Conservation (phyloP, 345 rosid species). For the Mallotus nudiflorus region DNA sequence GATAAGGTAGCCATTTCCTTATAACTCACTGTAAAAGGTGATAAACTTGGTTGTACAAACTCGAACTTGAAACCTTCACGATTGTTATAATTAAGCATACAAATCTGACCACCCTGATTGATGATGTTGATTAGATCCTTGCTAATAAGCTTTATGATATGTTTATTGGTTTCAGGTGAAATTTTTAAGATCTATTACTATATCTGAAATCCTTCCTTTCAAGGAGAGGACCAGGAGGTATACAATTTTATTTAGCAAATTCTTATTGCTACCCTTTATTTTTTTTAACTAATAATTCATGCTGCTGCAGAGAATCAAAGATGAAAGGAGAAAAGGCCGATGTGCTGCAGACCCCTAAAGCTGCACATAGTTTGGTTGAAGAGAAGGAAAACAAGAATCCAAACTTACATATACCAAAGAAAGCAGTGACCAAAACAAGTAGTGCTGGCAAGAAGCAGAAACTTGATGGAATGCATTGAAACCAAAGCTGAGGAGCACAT, state of each 20-base stretch:
- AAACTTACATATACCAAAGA: no score
- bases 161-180: constrained; percentile 18
- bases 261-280: neutral
- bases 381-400: constrained; percentile 28
- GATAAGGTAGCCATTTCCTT: no score
- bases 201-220: constrained; percentile 30
- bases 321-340: constrained; percentile 7
- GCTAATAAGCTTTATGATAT: no score
- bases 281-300: neutral
- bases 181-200: constrained; percentile 13
- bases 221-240: constrained; percentile 21
- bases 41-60: no score
- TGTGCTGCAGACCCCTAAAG: constrained; percentile 3
- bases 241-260: neutral
- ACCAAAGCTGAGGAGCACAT: constrained; percentile 17
- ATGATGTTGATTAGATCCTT: no score
- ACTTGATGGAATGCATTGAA: neutral
- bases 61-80: no score
- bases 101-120: no score
- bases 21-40: no score
- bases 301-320: constrained; percentile 10
- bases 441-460: constrained; percentile 10
- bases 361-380: neutral
- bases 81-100: no score
- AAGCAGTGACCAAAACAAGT: neutral